Percentiles rank a stretch among this genome's conserved stretches.
Evolutionary conservation across 2,329 filamentous ascomycete species (phyloP).

Genomic region (Fonsecaea pedrosoi): DNA sequence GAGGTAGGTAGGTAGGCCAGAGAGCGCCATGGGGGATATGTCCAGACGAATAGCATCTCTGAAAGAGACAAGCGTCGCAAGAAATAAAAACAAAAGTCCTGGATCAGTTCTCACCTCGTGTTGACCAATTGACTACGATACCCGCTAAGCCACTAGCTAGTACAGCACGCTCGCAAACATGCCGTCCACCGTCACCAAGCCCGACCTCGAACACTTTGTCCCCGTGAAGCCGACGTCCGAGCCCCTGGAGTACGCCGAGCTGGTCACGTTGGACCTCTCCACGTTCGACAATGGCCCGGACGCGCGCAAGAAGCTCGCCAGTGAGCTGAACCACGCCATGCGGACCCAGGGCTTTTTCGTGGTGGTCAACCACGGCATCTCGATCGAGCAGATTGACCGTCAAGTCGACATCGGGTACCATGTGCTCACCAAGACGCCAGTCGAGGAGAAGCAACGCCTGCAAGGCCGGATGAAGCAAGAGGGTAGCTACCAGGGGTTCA

Average conservation of each 20-base stretch:
- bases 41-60: not conserved
- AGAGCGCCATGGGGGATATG: not conserved
- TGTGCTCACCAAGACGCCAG: slow-evolving; percentile 62
- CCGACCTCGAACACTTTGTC: slow-evolving; percentile 9
- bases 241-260: slow-evolving; percentile 10
- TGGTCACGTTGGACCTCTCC: slow-evolving; percentile 16
- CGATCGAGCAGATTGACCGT: slow-evolving; percentile 64
- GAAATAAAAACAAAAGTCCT: not conserved
- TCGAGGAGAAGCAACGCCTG: slow-evolving; percentile 65
- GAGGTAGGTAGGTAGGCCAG: not conserved
- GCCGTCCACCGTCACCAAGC: not conserved
- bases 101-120: not conserved
- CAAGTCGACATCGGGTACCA: slow-evolving; percentile 67
- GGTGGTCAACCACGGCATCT: slow-evolving; percentile 67
- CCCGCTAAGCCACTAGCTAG: not conserved
- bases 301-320: slow-evolving; percentile 7
- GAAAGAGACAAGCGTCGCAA: not conserved
- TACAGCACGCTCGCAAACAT: not conserved
- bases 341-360: slow-evolving; percentile 62
- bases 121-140: not conserved
- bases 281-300: not conserved
- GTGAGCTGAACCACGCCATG: slow-evolving; percentile 12
- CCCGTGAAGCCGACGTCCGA: slow-evolving; percentile 6
- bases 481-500: slow-evolving; percentile 65
- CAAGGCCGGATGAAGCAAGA: slow-evolving; percentile 52